Evolutionary conservation across 371 early-diverging fungal species (phyloP), one percentile per base, ranked within the genome.

Genomic region (Apophysomyces ossiformis): DNA sequence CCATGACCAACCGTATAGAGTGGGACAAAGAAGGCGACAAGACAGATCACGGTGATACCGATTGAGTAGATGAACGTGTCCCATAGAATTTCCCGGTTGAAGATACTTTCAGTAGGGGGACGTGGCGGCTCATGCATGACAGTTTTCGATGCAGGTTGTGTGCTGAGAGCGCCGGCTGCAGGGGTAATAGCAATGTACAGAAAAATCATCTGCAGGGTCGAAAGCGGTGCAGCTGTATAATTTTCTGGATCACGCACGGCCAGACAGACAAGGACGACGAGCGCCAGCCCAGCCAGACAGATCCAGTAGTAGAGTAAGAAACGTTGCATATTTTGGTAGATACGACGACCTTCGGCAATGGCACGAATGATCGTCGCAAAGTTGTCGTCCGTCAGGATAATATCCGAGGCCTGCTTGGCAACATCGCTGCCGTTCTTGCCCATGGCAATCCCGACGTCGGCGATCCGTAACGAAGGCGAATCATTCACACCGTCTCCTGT

Each of bases 401-500:
- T 92, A 72, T 93, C 92, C 1, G 94, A 89, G 1, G 94, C 93
- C 60, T 94, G 91, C 71, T 94, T 95, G 57, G 95, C 92, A 41
- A 95, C 92, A 61, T 95, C 95, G 5, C 94, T 91, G 18, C 95
- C 95, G 26, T 85, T 85, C 58, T 92, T 87, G 68, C 94, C 94
- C 95, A 95, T 92, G 18, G 93, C 92, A 63, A 95, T 85, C 65
- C 95, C 96, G 2, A 95, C 90, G 77, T 95, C 89, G 21, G 96
- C 94, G 56, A 88, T 84, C 69, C 93, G 94, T 58, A 96, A 86
- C 21, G 95, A 93, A 6, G 92, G 93, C 0, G 93, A 91, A 75
- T 96, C 96, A 66, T 92, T 95, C 66, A 95, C 89, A 78, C 96
- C 90, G 79, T 96, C 91, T 60, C 96, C 96, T 1, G 93, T 92